Evolutionary conservation across 208 protist genomes (phyloP), one percentile per base, ranked within the genome.

Genomic region (Leishmania arabica): DNA sequence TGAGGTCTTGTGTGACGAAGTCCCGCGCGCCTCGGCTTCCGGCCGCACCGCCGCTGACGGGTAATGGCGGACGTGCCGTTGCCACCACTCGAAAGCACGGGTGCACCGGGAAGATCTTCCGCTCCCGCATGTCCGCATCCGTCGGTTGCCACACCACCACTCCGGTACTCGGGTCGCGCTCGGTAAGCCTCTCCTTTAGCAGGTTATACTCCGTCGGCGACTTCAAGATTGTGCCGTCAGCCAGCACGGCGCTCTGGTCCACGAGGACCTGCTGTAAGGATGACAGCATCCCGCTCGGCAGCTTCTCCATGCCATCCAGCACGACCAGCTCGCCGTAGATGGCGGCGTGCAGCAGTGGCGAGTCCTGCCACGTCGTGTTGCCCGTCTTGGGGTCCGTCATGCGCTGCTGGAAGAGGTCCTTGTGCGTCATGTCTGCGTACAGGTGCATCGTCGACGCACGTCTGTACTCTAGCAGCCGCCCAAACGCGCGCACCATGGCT

Each of bases 351-450:
- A 99, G 88, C 53, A 99, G 88, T 40, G 91, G 81, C 13, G 95
- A 94, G 62, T 93, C 89, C 66, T 95, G 86, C 98, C 98, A 99
- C 13, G 82, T 89, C 31, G 98, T 99, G 80, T 99, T 93, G 34
- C 97, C 95, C 3, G 82, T 93, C 56, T 64, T 75, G 1, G 83
- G 60, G 72, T 93, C 87, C 21, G 97, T 99, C 60, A 89, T 91
- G 79, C 98, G 93, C 53, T 96, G 89, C 89, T 99, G 96, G 37
- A 99, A 94, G 51, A 99, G 88, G 75, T 99, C 98, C 49, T 96
- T 93, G 71, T 94, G 88, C 37, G 95, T 98, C 98, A 99, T 99
- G 81, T 99, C 98, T 27, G 90, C 88, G 89, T 98, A 99, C 24
- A 96, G 85, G 84, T 98, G 93, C 86, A 98, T 92, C 21, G 90